phyloP scores from a whole-genome alignment of 1,284 basidiomycete species.

The Peniophora sp. region DNA sequence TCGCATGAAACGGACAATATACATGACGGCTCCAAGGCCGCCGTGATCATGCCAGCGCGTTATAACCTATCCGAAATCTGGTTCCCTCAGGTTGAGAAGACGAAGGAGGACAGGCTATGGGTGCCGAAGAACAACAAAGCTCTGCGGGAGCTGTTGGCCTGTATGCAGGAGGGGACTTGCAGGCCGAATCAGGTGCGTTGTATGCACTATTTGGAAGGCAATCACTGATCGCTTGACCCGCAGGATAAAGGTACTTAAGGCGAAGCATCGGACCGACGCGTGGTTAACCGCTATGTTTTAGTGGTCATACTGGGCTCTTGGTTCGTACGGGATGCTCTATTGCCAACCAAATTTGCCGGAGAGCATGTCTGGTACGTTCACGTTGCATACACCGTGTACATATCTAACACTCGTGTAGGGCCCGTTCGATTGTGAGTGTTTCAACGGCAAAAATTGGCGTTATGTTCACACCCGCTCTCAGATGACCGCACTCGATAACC shows the following conservation, averaged over 20 bases:
- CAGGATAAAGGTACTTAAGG: not conserved
- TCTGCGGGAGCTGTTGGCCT: not conserved
- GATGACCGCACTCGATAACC: not conserved
- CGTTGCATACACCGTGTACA: not conserved
- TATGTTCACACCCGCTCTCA: not conserved
- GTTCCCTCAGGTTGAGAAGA: not conserved
- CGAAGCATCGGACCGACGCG: not conserved
- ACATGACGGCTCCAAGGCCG: too few relatives aligned
- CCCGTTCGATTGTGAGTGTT: not conserved
- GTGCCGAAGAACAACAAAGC: not conserved
- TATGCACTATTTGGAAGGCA: too few relatives aligned
- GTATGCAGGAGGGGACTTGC: not conserved
- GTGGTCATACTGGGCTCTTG: not conserved
- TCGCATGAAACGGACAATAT: too few relatives aligned
- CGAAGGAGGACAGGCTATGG: not conserved
- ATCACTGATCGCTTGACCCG: not conserved
- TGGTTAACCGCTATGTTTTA: not conserved
- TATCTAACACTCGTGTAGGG: not conserved
- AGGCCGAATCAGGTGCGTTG: not conserved
- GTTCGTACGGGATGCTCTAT: not conserved
- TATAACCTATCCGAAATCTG: not conserved
- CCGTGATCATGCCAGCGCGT: too few relatives aligned
- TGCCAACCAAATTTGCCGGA: not conserved
- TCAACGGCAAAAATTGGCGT: not conserved
- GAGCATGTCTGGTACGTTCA: not conserved